These are phyloP conservation scores for Dothiorella sarmentorum DNA, from an alignment of 2,329 filamentous ascomycete genomes.

Conservation along the genomic window DNA sequence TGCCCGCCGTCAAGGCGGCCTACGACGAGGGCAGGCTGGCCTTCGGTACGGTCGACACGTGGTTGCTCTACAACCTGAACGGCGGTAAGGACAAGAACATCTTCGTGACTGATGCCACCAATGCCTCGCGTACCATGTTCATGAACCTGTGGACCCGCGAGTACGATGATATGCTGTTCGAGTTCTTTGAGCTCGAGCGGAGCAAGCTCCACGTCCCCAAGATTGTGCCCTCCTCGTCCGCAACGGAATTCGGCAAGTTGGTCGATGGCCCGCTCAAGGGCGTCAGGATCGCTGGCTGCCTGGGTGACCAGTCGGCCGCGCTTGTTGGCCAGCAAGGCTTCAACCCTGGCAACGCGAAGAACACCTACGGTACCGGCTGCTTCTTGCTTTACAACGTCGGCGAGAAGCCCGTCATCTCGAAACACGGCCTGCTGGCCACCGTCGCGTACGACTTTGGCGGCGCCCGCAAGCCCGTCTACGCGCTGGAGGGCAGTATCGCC, in stretches of 20 bases:
- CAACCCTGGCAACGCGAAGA: constrained; percentile 77
- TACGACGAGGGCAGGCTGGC: constrained; percentile 74
- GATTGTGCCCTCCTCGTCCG: constrained; percentile 77
- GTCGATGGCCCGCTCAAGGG: constrained; percentile 64
- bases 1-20: constrained; percentile 64
- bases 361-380: constrained; percentile 87
- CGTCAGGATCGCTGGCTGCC: constrained; percentile 72
- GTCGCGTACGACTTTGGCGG: constrained; percentile 81
- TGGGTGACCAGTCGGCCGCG: constrained; percentile 84
- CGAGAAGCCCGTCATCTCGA: constrained; percentile 78
- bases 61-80: constrained; percentile 82
- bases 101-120: constrained; percentile 81
- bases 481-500: constrained; percentile 78
- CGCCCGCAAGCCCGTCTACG: constrained; percentile 65
- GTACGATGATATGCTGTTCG: constrained; percentile 73
- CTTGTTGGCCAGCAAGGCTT: constrained; percentile 85
- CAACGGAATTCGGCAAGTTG: constrained; percentile 68
- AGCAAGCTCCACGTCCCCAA: constrained; percentile 73
- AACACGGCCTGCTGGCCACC: constrained; percentile 77
- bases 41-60: constrained; percentile 85
- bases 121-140: constrained; percentile 90
- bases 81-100: constrained; percentile 64
- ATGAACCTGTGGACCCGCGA: constrained; percentile 79
- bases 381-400: constrained; percentile 90
- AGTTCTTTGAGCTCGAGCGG: constrained; percentile 74